Evolutionary conservation across 129 eudicot genomes (phyloP).

Genomic region (Escallonia herrerae): DNA sequence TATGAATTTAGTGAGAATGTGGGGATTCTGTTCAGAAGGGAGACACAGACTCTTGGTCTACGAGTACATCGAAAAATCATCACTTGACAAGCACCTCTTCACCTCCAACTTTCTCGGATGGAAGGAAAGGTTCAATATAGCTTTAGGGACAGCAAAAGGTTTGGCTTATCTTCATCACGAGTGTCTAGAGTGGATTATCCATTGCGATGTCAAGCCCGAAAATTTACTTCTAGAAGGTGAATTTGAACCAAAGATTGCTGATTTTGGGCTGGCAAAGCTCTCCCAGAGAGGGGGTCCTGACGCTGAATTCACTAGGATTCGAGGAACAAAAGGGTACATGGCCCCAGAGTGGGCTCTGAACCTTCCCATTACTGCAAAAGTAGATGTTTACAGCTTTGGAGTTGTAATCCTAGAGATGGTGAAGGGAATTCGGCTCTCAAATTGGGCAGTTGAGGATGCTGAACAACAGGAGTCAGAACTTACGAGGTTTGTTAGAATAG

Average conservation of each 20-base stretch:
- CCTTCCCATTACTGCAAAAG: neutral
- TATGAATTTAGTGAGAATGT: slow-evolving; percentile 7
- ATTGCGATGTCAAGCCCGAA: neutral
- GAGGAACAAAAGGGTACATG: slow-evolving; percentile 10
- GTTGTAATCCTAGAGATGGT: slow-evolving; percentile 12
- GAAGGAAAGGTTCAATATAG: slow-evolving; percentile 5
- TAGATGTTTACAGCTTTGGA: slow-evolving; percentile 11
- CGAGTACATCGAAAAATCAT: slow-evolving; percentile 8
- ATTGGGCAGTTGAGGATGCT: too few species aligned
- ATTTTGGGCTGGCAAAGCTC: slow-evolving; percentile 13
- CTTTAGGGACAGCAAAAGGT: slow-evolving; percentile 1
- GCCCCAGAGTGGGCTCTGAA: neutral
- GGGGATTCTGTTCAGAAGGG: slow-evolving; percentile 4
- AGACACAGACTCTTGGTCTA: slow-evolving; percentile 9
- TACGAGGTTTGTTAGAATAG: too few species aligned
- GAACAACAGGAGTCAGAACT: too few species aligned
- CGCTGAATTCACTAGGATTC: neutral
- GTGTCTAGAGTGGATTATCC: slow-evolving; percentile 16
- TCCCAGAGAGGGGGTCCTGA: neutral
- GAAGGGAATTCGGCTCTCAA: neutral
- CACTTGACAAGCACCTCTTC: neutral
- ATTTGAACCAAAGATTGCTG: slow-evolving; percentile 4
- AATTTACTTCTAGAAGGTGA: neutral
- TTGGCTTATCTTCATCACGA: slow-evolving; percentile 8
- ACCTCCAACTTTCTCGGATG: slow-evolving; percentile 3